Evolutionary conservation across 768 basidiomycete species (phyloP), one percentile per base, ranked within the genome.

Genomic region (Hygrophorus russula): DNA sequence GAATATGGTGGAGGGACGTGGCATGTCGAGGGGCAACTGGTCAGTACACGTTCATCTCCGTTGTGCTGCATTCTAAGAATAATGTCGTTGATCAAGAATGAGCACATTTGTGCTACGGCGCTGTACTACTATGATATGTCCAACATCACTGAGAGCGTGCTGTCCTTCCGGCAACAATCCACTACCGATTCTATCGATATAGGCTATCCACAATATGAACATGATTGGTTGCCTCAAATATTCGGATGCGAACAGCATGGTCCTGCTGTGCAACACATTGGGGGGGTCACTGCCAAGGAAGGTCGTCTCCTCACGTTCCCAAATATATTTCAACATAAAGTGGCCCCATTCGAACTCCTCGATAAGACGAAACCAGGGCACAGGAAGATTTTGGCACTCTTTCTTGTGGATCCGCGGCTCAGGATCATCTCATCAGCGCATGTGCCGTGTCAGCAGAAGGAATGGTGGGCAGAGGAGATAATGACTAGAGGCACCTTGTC

Each of bases 311-410:
- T 70, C 35, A 62, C 61, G 0, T 70, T 68, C 50, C 69, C 68
- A 1, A 70, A 69, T 47, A 51, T 66, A 39, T 56, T 64, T 27
- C 68, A 68, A 42, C 67, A 71, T 47, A 58, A 53, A 17, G 64
- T 70, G 3, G 46, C 49, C 29, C 58, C 66, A 13, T 71, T 69
- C 52, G 45, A 51, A 19, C 59, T 69, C 14, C 45, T 36, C 2
- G 64, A 69, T 49, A 49, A 48, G 0, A 56, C 58, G 9, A 61
- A 60, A 39, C 61, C 61, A 2, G 69, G 67, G 2, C 55, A 64
- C 42, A 54, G 66, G 37, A 70, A 65, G 50, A 62, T 70, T 17
- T 48, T 70, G 10, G 61, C 59, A 1, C 59, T 71, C 15, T 68
- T 67, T 52, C 58, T 70, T 20, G 58, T 66, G 39, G 64, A 68